Evolutionary conservation across 169 alveolate genomes (phyloP).

Genomic region (Plasmodium coatneyi): DNA sequence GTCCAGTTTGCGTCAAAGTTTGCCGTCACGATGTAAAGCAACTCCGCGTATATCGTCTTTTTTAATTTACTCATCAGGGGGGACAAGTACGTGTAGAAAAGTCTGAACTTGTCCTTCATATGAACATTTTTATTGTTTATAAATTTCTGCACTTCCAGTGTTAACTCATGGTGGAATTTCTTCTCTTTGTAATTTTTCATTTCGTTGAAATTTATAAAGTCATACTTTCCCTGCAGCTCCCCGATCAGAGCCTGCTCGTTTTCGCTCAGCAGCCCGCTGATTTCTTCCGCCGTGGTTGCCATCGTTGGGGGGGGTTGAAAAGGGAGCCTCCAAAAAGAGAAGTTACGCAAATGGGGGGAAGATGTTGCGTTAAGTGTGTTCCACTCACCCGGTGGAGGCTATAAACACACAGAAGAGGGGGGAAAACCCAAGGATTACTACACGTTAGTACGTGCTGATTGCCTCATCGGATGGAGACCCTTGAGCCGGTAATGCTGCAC

Average conservation of each 20-base stretch:
- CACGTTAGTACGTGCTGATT: not conserved
- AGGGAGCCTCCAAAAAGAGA: not conserved
- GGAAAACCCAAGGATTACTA: not conserved
- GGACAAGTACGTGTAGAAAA: slow-evolving; percentile 33
- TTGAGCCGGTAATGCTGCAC: not conserved
- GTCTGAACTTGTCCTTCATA: slow-evolving; percentile 35
- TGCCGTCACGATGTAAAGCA: slow-evolving; percentile 40
- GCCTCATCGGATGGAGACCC: not conserved
- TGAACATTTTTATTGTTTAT: slow-evolving; percentile 42
- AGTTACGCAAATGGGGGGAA: not conserved
- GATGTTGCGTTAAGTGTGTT: not conserved
- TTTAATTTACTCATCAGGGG: slow-evolving; percentile 51
- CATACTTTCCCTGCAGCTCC: slow-evolving; percentile 37
- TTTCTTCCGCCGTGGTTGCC: not conserved
- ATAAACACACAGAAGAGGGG: not conserved
- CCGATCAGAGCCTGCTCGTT: slow-evolving; percentile 6
- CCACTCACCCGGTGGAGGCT: not conserved
- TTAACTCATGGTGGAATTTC: slow-evolving; percentile 52
- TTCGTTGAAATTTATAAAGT: slow-evolving; percentile 12
- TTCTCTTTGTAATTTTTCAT: slow-evolving; percentile 43
- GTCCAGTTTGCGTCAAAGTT: slow-evolving; percentile 51
- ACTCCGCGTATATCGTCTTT: slow-evolving; percentile 62
- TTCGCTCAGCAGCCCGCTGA: slow-evolving; percentile 11
- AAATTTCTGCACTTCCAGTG: slow-evolving; percentile 52
- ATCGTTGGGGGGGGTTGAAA: not conserved